Evolutionary conservation across 495 filamentous ascomycete species (phyloP).

Genomic region (Corynascus novoguineensis): DNA sequence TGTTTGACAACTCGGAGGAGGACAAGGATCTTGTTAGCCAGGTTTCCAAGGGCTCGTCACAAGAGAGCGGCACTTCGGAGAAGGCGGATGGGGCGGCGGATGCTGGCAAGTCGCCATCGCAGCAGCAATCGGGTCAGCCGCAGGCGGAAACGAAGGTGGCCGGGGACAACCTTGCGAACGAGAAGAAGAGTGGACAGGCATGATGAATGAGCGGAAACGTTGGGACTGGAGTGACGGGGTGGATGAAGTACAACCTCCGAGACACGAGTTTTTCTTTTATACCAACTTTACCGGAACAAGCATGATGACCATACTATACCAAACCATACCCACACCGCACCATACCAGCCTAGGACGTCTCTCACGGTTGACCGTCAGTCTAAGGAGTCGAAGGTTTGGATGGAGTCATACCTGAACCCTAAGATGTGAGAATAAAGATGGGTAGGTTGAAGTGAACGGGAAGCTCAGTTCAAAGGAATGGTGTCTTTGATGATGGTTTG

Average conservation of each 20-base stretch:
- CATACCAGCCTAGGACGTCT: not conserved
- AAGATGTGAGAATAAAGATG: not conserved
- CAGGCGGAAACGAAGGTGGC: not conserved
- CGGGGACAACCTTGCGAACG: conserved; percentile 5
- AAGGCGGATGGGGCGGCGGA: conserved; percentile 4
- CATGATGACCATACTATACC: conserved; percentile 10
- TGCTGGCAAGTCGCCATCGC: not conserved
- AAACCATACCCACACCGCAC: conserved; percentile 1
- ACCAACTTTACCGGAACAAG: conserved; percentile 8
- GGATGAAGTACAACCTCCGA: not conserved
- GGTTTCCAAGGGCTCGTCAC: conserved; percentile 39
- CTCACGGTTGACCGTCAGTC: conserved; percentile 1
- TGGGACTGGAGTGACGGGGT: not conserved
- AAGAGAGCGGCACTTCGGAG: not conserved
- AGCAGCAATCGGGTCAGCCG: not conserved
- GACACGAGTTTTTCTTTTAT: conserved; percentile 7
- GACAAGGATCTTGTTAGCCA: conserved; percentile 66
- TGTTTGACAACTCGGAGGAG: conserved; percentile 86
- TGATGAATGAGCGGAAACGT: conserved; percentile 1
- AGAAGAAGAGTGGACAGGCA: conserved; percentile 2
- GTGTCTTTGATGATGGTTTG: conserved; percentile 1
- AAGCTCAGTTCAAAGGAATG: not conserved
- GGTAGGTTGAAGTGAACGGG: not conserved
- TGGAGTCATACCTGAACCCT: not conserved
- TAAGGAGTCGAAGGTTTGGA: not conserved